Conservation (phyloP, 2,329 filamentous ascomycete species). For the Cordyceps cateniannulata region DNA sequence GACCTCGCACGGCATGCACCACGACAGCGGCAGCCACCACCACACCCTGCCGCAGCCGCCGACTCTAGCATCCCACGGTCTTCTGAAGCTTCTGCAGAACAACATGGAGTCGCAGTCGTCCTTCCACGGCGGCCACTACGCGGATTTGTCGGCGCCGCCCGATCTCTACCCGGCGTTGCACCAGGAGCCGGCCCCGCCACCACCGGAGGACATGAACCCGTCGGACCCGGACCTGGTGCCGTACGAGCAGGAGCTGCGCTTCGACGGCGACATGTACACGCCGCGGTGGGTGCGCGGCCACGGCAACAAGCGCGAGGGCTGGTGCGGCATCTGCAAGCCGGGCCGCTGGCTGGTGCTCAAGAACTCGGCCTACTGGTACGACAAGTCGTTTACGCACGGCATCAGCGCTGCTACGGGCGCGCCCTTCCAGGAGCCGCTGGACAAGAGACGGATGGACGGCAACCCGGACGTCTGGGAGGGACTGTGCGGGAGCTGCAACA, state of each 20-base stretch:
- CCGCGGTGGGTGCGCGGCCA: conserved; percentile 79
- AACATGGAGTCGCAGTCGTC: conserved; percentile 63
- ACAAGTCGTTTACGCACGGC: conserved; percentile 84
- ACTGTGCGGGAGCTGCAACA: conserved; percentile 69
- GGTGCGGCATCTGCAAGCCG: conserved; percentile 84
- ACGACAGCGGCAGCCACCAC: conserved; percentile 36
- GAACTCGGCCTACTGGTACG: conserved; percentile 90
- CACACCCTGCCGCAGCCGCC: conserved; percentile 49
- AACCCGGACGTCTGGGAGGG: conserved; percentile 80
- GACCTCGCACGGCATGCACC: conserved; percentile 21
- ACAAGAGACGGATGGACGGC: conserved; percentile 69
- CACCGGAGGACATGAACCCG: conserved; percentile 76
- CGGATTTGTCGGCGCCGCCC: conserved; percentile 67
- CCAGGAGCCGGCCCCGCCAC: conserved; percentile 67
- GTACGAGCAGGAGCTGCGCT: conserved; percentile 72
- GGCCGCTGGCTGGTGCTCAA: conserved; percentile 82
- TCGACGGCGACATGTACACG: conserved; percentile 76
- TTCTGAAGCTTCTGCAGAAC: conserved; percentile 69
- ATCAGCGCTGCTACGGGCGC: conserved; percentile 76
- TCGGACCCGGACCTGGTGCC: conserved; percentile 68
- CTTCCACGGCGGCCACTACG: conserved; percentile 58
- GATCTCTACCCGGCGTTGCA: conserved; percentile 70
- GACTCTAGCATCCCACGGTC: conserved; percentile 60
- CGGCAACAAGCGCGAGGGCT: conserved; percentile 81
- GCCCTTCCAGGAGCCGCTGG: conserved; percentile 69